Conservation (phyloP, 1,284 basidiomycete species). For the Termitomyces sp. region DNA sequence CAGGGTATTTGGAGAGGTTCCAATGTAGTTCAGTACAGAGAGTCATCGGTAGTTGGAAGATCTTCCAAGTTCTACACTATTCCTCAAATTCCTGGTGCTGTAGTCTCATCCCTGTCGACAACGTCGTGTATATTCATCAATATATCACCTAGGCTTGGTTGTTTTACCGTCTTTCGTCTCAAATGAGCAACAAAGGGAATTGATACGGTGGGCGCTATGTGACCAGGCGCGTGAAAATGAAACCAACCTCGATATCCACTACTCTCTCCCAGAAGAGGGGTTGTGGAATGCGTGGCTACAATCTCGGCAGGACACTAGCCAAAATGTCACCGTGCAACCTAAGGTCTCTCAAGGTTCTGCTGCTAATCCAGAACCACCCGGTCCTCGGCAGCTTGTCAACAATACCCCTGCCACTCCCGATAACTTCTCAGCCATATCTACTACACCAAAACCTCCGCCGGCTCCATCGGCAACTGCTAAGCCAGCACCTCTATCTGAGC, state of each 20-base stretch:
- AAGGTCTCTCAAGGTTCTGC: constrained; percentile 24
- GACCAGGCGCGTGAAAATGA: constrained; percentile 76
- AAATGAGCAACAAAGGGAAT: constrained; percentile 52
- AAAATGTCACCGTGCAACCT: constrained; percentile 38
- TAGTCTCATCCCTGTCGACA: constrained; percentile 13
- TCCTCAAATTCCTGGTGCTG: constrained; percentile 53
- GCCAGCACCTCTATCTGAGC: constrained; percentile 41
- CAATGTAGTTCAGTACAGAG: constrained; percentile 31
- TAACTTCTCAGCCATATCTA: constrained; percentile 42
- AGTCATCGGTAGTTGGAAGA: constrained; percentile 23
- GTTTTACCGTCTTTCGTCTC: constrained; percentile 71
- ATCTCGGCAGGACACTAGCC: constrained; percentile 25
- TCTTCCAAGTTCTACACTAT: constrained; percentile 42
- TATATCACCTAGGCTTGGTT: constrained; percentile 62
- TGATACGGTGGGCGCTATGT: constrained; percentile 66
- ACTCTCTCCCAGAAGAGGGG: constrained; percentile 64
- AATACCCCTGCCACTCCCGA: constrained; percentile 56
- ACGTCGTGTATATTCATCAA: constrained; percentile 24
- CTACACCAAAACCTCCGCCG: constrained; percentile 52
- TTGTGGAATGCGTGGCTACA: constrained; percentile 63
- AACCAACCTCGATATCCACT: constrained; percentile 84
- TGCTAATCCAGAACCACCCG: constrained; percentile 27
- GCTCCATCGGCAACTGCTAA: constrained; percentile 52
- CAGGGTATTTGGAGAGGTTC: constrained; percentile 44
- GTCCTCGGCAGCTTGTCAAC: constrained; percentile 62